Base-by-base conservation (phyloP, 2,329 filamentous ascomycete genomes). In the Scedosporium aurantiacum region DNA sequence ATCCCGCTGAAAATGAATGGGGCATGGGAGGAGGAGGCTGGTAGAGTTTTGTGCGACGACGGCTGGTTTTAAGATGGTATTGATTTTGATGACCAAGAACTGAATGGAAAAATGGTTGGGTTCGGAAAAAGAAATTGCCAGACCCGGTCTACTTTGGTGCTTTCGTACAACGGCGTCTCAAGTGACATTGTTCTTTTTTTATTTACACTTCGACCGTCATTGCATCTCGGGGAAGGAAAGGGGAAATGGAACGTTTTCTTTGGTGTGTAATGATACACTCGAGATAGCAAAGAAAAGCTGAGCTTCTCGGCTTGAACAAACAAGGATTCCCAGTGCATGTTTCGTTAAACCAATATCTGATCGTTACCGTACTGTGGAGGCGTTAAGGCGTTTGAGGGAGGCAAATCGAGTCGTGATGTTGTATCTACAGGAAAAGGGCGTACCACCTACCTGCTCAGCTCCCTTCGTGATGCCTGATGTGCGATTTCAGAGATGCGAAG, bases 161-260 rank as follows among this genome's bases (percentile, higher is more conserved):
- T 60, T 32, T 37, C 58, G 58, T 60, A 58, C 40, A 50, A 60
- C 58, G 58, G 58, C 58, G 58, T 60, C 58, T 60, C 41, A 60
- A 60, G 45, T 45, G 47, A 60, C 43, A 60, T 28, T 32, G 18
- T 32, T 50, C 47, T 61, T 40, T 56, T 25, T 57, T 43, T 18
- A 28, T 60, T 37, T 54, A 54, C 23, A 54, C 23, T 6, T 25
- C 23, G 21, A 21, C 47, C 59, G 45, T 57, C 50, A 54, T 54
- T 74, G 69, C 73, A 75, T 74, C 71, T 72, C 59, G 59, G 59
- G 57, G 52, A 45, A 61, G 69, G 68, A 69, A 71, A 62, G 65
- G 70, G 70, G 70, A 68, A 71, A 70, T 67, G 71, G 68, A 72
- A 68, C 69, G 71, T 70, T 74, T 70, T 70, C 70, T 70, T 71